Evolutionary conservation across 441 rosid species (phyloP).

Genomic region (Melastoma candidum): DNA sequence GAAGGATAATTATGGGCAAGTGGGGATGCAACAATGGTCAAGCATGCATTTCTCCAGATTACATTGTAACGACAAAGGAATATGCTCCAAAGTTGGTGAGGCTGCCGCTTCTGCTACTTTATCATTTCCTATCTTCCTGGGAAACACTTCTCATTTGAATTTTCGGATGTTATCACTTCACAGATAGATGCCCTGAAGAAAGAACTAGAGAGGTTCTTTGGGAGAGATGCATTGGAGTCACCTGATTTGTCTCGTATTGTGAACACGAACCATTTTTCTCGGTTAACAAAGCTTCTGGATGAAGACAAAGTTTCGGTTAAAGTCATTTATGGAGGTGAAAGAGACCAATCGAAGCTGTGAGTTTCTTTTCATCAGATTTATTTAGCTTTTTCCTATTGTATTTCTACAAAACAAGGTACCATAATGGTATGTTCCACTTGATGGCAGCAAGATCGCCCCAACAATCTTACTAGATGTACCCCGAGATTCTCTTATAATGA

Average conservation of each 20-base stretch:
- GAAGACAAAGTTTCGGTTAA: slow-evolving; percentile 75
- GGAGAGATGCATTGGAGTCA: slow-evolving; percentile 71
- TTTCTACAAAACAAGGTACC: slow-evolving; percentile 2
- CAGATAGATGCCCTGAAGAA: slow-evolving; percentile 61
- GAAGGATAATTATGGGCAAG: slow-evolving; percentile 61
- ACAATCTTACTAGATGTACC: slow-evolving; percentile 66
- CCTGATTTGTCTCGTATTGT: slow-evolving; percentile 80
- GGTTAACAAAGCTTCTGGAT: slow-evolving; percentile 69
- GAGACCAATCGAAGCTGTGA: slow-evolving; percentile 63
- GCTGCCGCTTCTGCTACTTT: slow-evolving; percentile 4
- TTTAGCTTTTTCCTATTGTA: slow-evolving; percentile 9
- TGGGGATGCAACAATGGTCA: slow-evolving; percentile 73
- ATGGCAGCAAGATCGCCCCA: slow-evolving; percentile 59
- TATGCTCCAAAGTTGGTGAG: slow-evolving; percentile 51
- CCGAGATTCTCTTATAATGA: slow-evolving; percentile 49
- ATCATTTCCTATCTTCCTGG: slow-evolving; percentile 1
- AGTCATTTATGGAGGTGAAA: slow-evolving; percentile 76
- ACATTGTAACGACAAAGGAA: slow-evolving; percentile 51
- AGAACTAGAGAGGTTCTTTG: slow-evolving; percentile 65
- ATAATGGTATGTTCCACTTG: slow-evolving; percentile 1
- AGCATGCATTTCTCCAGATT: slow-evolving; percentile 66
- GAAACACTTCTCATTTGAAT: not conserved
- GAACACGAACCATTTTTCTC: slow-evolving; percentile 67
- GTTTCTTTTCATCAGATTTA: slow-evolving; percentile 18
- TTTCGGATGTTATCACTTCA: slow-evolving; percentile 8